Base-by-base conservation (phyloP, 495 filamentous ascomycete species). In the Daldinia bambusicola region DNA sequence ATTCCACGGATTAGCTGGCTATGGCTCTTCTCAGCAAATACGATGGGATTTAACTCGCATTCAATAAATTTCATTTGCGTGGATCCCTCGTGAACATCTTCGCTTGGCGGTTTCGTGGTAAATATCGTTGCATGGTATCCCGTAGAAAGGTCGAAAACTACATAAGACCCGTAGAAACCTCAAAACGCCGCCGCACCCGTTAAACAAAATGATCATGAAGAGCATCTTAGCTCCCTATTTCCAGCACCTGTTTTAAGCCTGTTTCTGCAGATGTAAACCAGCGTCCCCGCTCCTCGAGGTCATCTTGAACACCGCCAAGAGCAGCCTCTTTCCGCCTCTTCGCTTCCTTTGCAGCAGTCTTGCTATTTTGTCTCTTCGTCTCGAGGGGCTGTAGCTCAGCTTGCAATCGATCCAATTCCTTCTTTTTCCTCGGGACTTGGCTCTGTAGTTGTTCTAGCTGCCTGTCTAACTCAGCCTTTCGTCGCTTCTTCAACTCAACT, bases 231-330 rank as follows among this genome's bases (percentile, higher is more conserved):
- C 38, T 22, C 6, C 74, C 22, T 31, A 77, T 67, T 37, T 79
- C 89, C 62, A 95, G 81, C 76, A 96, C 82, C 53, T 85, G 85
- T 71, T 86, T 89, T 77, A 97, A 80, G 2, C 85, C 87, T 13
- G 82, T 80, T 77, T 94, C 92, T 1, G 89, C 87, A 32, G 90
- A 89, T 66, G 87, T 87, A 75, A 91, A 90, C 94, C 94, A 97
- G 73, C 92, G 81, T 14, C 92, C 94, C 78, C 87, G 87, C 78
- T 93, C 90, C 75, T 96, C 93, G 22, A 96, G 77, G 60, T 95
- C 92, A 77, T 95, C 92, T 58, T 88, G 90, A 32, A 90, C 86
- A 0, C 89, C 89, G 52, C 89, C 82, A 31, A 82, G 78, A 16
- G 84, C 89, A 37, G 89, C 84, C 74, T 92, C 90, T 78, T 90